A percentile compares a stretch with the other conserved stretches of the same genome.
Conservation (phyloP, 2,329 filamentous ascomycete species). For the Aureobasidium sp. region DNA sequence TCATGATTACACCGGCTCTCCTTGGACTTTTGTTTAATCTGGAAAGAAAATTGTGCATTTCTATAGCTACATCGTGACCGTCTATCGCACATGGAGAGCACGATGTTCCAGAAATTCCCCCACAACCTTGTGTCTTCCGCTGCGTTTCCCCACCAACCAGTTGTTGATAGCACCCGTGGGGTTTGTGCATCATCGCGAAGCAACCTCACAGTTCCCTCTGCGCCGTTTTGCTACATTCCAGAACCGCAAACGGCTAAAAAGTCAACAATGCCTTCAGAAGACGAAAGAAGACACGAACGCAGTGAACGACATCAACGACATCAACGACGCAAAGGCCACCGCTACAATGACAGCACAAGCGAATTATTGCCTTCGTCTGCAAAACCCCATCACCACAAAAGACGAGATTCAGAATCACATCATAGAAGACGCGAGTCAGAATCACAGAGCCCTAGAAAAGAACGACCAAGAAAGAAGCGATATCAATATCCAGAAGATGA, state of each 20-base stretch:
- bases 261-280: conserved; percentile 15
- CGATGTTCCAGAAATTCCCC: not conserved
- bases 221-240: not conserved
- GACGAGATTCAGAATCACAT: not conserved
- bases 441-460: not conserved
- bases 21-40: too few relatives aligned
- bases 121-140: not conserved
- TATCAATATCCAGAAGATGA: not conserved
- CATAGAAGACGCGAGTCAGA: not conserved
- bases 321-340: conserved; percentile 25
- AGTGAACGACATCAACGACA: conserved; percentile 20
- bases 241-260: not conserved
- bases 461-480: not conserved
- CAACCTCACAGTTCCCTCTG: not conserved
- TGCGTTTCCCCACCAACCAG: not conserved
- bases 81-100: too few relatives aligned
- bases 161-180: not conserved
- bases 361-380: conserved; percentile 5
- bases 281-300: conserved; percentile 18
- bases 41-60: too few relatives aligned
- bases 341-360: conserved; percentile 28
- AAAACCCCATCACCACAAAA: not conserved
- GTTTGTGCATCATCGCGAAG: not conserved
- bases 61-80: too few relatives aligned
- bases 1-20: too few relatives aligned